These are phyloP conservation scores for Striga hermonthica DNA, from an alignment of 305 asterid genomes.

Conservation along the genomic window DNA sequence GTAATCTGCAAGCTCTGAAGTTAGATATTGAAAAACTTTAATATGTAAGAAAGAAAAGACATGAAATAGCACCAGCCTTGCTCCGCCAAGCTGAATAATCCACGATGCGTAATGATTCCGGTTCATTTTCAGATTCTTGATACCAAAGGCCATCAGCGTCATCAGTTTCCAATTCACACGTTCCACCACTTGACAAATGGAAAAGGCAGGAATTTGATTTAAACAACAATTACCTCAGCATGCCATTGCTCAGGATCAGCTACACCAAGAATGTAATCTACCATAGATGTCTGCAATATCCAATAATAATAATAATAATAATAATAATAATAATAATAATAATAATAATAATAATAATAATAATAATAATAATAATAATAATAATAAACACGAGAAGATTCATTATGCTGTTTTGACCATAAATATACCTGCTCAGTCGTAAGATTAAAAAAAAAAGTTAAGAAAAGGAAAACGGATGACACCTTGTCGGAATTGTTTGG, in stretches of 20 bases:
- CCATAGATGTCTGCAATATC: constrained; percentile 58
- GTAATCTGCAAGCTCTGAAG: constrained; percentile 45
- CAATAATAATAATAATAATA: neutral
- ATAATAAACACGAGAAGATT: no score
- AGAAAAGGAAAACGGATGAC: neutral
- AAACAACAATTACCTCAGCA: constrained; percentile 48
- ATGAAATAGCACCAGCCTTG: constrained; percentile 55
- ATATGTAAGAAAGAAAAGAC: constrained; percentile 13
- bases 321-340: neutral
- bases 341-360: neutral
- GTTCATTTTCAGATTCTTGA: constrained; percentile 69
- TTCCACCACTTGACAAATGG: constrained; percentile 10
- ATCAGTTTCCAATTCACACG: constrained; percentile 30
- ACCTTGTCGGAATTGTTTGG: constrained; percentile 73
- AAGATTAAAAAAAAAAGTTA: no score
- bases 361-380: neutral
- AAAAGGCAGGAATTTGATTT: no score
- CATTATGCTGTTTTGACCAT: no score
- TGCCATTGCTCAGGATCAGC: constrained; percentile 85
- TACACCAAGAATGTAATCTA: constrained; percentile 82
- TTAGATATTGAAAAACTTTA: constrained; percentile 9
- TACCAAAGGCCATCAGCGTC: constrained; percentile 14
- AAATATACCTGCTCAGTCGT: no score
- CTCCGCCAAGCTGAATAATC: constrained; percentile 77
- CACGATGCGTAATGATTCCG: constrained; percentile 75